Evolutionary conservation across 2,329 filamentous ascomycete species (phyloP).

Genomic region (Aspergillus sp.): DNA sequence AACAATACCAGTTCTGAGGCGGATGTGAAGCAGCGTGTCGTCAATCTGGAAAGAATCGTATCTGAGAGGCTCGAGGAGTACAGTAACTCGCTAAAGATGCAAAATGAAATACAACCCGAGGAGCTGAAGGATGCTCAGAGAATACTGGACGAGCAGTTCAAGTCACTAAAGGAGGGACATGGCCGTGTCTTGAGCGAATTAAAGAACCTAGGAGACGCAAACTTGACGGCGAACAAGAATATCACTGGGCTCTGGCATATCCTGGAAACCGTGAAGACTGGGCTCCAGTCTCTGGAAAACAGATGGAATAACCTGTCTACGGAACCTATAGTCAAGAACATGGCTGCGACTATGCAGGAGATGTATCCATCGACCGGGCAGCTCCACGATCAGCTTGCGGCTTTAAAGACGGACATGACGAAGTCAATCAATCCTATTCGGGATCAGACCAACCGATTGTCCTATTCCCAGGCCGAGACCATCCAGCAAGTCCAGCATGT

Average conservation of each 20-base stretch:
- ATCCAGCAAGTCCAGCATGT: too few species aligned
- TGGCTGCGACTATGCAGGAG: slow-evolving; percentile 25
- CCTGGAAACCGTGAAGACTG: slow-evolving; percentile 11
- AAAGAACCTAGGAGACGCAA: neutral
- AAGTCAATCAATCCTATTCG: too few species aligned
- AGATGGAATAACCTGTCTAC: slow-evolving; percentile 44
- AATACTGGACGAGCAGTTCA: slow-evolving; percentile 3
- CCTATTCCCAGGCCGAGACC: too few species aligned
- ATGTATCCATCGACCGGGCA: slow-evolving; percentile 25
- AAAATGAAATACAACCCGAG: slow-evolving; percentile 13
- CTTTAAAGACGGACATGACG: slow-evolving; percentile 10
- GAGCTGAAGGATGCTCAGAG: slow-evolving; percentile 12
- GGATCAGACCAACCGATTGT: too few species aligned
- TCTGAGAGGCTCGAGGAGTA: too few species aligned
- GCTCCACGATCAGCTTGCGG: slow-evolving; percentile 12
- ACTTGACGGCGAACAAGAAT: too few species aligned
- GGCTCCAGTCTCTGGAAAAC: slow-evolving; percentile 33
- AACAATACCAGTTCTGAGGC: too few species aligned
- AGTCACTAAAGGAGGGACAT: slow-evolving; percentile 1
- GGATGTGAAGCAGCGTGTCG: too few species aligned
- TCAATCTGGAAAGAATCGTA: too few species aligned
- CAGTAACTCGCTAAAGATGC: too few species aligned
- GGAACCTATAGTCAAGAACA: slow-evolving; percentile 25
- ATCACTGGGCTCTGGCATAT: slow-evolving; percentile 2
- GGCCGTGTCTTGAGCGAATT: slow-evolving; percentile 1